Conservation (phyloP, 139 green algal genomes). For the Nannochloris sp. region DNA sequence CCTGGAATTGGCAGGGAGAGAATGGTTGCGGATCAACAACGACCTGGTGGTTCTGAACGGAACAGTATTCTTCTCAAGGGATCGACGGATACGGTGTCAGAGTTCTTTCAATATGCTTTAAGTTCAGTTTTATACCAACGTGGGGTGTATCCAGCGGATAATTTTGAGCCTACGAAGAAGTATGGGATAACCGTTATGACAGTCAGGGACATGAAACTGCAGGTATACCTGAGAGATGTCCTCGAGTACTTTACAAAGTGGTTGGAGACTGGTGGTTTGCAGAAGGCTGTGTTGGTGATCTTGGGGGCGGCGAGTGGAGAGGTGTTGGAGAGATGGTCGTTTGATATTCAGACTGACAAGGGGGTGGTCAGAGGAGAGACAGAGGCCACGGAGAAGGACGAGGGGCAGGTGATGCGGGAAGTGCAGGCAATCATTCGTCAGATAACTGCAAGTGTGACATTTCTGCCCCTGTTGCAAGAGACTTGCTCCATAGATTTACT, state of each 20-base stretch:
- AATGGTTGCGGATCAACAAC: not conserved
- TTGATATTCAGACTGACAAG: conserved; percentile 85
- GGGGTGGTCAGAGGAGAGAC: conserved; percentile 35
- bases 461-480: conserved; percentile 86
- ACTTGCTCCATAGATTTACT: conserved; percentile 90
- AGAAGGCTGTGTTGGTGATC: conserved; percentile 90
- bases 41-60: not conserved
- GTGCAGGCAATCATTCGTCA: conserved; percentile 90
- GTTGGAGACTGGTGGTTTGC: conserved; percentile 68
- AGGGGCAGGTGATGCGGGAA: conserved; percentile 78
- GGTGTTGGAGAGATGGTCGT: conserved; percentile 92
- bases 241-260: conserved; percentile 82
- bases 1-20: too few relatives aligned
- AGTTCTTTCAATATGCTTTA: conserved; percentile 92
- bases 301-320: conserved; percentile 48
- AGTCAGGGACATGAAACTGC: conserved; percentile 63
- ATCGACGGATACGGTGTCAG: conserved; percentile 71
- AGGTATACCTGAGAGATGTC: conserved; percentile 70
- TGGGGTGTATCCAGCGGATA: conserved; percentile 87
- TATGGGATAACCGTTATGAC: conserved; percentile 90
- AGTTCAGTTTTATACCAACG: conserved; percentile 94
- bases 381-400: conserved; percentile 54
- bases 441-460: conserved; percentile 89
- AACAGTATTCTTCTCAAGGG: conserved; percentile 88
- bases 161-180: conserved; percentile 76